phyloP scores from a whole-genome alignment of 1,139 yeast genomes.

The Pichia sp. region DNA sequence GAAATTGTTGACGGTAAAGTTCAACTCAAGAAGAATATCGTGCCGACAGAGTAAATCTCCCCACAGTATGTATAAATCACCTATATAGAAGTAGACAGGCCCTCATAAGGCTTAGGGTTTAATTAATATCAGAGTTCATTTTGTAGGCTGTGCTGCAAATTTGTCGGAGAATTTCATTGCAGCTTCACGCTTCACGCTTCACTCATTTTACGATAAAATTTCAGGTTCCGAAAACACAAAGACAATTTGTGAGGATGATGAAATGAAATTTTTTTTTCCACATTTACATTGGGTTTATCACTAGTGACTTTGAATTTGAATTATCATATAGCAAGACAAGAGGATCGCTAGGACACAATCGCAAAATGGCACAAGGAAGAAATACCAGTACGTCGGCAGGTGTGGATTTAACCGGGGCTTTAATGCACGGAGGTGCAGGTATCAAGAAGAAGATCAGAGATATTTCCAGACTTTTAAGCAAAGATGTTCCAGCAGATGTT shows the following conservation, averaged over 20 bases:
- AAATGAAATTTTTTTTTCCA: too few species aligned
- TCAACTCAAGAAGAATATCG: slow-evolving; percentile 29
- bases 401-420: slow-evolving; percentile 25
- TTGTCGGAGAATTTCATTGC: too few species aligned
- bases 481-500: slow-evolving; percentile 68
- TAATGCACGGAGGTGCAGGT: slow-evolving; percentile 33
- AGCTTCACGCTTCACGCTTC: too few species aligned
- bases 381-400: slow-evolving; percentile 9
- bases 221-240: too few species aligned
- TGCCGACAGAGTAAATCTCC: too few species aligned
- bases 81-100: too few species aligned
- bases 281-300: not conserved
- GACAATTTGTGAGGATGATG: too few species aligned
- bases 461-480: slow-evolving; percentile 58
- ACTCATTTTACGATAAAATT: too few species aligned
- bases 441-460: slow-evolving; percentile 85
- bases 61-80: too few species aligned
- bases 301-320: not conserved
- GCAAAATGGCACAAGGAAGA: slow-evolving; percentile 8
- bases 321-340: not conserved
- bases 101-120: too few species aligned
- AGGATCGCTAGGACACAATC: not conserved
- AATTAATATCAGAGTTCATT: too few species aligned
- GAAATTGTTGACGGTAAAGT: slow-evolving; percentile 51
- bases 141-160: too few species aligned